Conservation (phyloP, 257 asterid genomes). For the Osmanthus fragrans region DNA sequence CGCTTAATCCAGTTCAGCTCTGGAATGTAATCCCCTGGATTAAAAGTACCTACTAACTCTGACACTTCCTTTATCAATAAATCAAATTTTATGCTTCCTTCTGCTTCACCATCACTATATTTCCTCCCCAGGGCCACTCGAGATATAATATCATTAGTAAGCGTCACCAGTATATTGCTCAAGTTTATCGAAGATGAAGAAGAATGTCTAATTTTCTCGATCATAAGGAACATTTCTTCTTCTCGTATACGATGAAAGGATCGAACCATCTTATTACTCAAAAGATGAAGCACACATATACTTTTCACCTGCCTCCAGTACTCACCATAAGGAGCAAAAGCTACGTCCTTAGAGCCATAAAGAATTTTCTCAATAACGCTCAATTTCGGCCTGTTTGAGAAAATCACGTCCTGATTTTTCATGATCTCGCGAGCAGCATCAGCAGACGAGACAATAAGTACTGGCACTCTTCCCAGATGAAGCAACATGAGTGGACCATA, state of each 20-base stretch:
- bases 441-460: slow-evolving; percentile 40
- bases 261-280: slow-evolving; percentile 43
- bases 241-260: slow-evolving; percentile 35
- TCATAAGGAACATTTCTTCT: slow-evolving; percentile 43
- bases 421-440: slow-evolving; percentile 40
- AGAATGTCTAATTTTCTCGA: slow-evolving; percentile 24
- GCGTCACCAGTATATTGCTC: slow-evolving; percentile 16
- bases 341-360: slow-evolving; percentile 31
- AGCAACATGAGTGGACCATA: slow-evolving; percentile 49
- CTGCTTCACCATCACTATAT: slow-evolving; percentile 21
- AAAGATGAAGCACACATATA: slow-evolving; percentile 44
- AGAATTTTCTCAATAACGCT: slow-evolving; percentile 7
- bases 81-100: slow-evolving; percentile 22
- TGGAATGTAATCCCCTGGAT: slow-evolving; percentile 37
- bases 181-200: slow-evolving; percentile 27
- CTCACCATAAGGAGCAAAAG: slow-evolving; percentile 43
- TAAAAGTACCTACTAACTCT: slow-evolving; percentile 25
- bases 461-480: slow-evolving; percentile 39
- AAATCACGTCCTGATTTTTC: slow-evolving; percentile 41
- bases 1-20: slow-evolving; percentile 38
- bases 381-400: slow-evolving; percentile 37
- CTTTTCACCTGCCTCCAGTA: slow-evolving; percentile 44
- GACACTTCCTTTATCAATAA: background rate
- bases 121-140: slow-evolving; percentile 47
- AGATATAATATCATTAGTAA: slow-evolving; percentile 36